These are phyloP conservation scores for Cystofilobasidium macerans DNA, from an alignment of 768 basidiomycete genomes.

Conservation along the genomic window DNA sequence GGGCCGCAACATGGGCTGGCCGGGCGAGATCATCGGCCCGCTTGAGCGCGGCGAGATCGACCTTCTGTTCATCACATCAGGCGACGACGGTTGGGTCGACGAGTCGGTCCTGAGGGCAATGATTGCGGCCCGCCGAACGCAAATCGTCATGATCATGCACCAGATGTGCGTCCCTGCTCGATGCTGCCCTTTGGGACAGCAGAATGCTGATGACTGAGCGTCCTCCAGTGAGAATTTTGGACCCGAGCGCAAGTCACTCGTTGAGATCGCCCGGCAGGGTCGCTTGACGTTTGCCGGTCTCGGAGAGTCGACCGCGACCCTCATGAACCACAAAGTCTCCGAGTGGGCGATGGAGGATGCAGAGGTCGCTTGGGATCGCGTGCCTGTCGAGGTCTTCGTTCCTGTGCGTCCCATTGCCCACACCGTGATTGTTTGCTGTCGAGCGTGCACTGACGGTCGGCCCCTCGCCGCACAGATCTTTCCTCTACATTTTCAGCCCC, in stretches of 20 bases:
- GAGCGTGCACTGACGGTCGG: neutral
- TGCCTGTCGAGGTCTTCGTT: neutral
- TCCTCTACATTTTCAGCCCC: neutral
- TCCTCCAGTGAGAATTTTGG: slow-evolving; percentile 2
- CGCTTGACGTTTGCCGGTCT: neutral
- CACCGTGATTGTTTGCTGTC: neutral
- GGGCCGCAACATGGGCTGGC: neutral
- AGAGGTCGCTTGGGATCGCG: neutral
- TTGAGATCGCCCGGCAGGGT: neutral
- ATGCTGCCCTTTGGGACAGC: neutral
- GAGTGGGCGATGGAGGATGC: slow-evolving; percentile 2
- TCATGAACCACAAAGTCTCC: neutral
- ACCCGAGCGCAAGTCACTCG: neutral
- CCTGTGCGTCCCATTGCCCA: neutral
- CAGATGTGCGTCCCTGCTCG: neutral
- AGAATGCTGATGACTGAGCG: neutral
- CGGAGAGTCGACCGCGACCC: neutral
- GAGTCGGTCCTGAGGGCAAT: neutral
- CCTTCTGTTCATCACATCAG: neutral
- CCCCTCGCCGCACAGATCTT: neutral
- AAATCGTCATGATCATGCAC: neutral
- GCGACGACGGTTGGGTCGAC: slow-evolving; percentile 1
- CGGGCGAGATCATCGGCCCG: neutral
- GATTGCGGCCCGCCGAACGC: neutral
- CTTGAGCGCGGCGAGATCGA: neutral